A percentile compares a stretch with the other conserved stretches of the same genome.
Evolutionary conservation across 495 filamentous ascomycete genomes (phyloP).

Genomic region (Penicillium nucicola): DNA sequence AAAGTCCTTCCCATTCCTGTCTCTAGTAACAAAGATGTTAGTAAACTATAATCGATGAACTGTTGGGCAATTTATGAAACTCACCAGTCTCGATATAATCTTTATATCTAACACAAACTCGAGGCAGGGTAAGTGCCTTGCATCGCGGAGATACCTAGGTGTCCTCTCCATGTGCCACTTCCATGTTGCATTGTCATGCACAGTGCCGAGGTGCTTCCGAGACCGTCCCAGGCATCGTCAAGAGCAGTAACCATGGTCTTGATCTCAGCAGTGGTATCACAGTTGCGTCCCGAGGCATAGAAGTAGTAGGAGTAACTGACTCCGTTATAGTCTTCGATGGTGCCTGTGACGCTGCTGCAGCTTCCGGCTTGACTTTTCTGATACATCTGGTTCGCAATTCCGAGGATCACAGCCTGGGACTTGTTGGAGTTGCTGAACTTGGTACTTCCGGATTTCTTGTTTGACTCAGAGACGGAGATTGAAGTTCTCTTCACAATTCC

Average conservation of each 20-base stretch:
- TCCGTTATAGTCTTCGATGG: not conserved
- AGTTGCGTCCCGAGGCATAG: not conserved
- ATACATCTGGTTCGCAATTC: not conserved
- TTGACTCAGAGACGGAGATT: not conserved
- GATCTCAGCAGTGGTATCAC: constrained; percentile 2
- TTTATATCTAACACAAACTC: not conserved
- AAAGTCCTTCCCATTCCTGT: too few species aligned
- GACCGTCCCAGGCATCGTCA: constrained; percentile 1
- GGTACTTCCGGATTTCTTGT: not conserved
- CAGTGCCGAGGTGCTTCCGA: not conserved
- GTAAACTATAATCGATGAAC: too few species aligned
- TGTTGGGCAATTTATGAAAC: too few species aligned
- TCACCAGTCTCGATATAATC: not conserved
- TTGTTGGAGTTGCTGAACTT: not conserved
- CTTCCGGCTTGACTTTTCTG: not conserved
- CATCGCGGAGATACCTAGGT: not conserved
- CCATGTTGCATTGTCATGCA: constrained; percentile 1
- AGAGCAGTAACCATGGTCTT: not conserved
- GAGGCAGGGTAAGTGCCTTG: not conserved
- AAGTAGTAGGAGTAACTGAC: not conserved
- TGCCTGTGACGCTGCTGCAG: not conserved
- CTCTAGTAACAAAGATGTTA: too few species aligned
- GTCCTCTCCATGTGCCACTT: constrained; percentile 1
- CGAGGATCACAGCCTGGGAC: not conserved
- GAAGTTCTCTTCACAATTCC: not conserved